Base-by-base conservation (phyloP, 2,329 filamentous ascomycete species). In the Capronia coronata region DNA sequence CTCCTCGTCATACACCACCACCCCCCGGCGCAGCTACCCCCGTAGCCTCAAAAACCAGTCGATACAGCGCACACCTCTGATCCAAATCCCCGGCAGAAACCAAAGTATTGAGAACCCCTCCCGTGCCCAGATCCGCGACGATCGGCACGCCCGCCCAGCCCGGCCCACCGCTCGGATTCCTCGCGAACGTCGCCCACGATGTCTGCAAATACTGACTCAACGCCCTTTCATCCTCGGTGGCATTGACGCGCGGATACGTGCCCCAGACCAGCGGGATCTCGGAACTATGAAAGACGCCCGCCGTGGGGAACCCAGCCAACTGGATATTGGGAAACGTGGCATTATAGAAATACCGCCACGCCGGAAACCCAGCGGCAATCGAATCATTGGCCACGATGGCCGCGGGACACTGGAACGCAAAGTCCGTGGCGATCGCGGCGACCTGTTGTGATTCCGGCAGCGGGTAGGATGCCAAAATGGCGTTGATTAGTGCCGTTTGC, bases 181-280 rank as follows among this genome's bases (percentile, higher is more conserved):
- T 63, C 3, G 60, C 61, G 44, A 64, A 64, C 19, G 52, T 52
- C 8, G 59, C 62, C 60, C 62, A 64, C 1, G 59, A 59, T 13
- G 29, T 50, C 56, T 65, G 62, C 44, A 65, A 60, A 11, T 51
- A 48, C 3, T 55, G 48, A 19, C 59, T 60, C 21, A 64, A 18
- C 8, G 51, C 43, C 1, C 45, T 37, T 39, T 64, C 52, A 16
- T 56, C 49, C 2, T 30, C 42, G 1, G 62, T 64, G 1, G 52
- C 55, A 29, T 52, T 56, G 11, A 52, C 43, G 34, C 19, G 39
- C 5, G 52, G 41, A 46, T 65, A 65, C 1, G 63, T 64, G 11
- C 63, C 62, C 40, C 61, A 63, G 9, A 63, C 56, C 16, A 59
- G 47, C 2, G 60, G 57, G n/a, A 69, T 63, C 34, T 70, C 67